Evolutionary conservation across 148 eudicot species (phyloP).

Genomic region (Heliosperma pusillum): DNA sequence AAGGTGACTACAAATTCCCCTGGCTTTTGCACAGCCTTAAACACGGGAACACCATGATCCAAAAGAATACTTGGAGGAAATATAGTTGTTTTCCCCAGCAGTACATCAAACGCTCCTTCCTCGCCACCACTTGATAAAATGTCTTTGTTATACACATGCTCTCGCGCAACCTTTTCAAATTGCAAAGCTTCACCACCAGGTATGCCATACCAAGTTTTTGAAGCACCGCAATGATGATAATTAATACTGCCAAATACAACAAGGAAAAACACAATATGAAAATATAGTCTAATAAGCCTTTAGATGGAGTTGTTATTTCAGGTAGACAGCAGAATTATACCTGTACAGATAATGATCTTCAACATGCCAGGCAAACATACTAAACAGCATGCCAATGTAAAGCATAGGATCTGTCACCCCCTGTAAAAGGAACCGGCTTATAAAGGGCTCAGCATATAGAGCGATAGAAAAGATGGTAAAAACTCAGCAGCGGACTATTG

Average conservation of each 20-base stretch:
- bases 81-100: slow-evolving; percentile 88
- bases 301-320: background rate
- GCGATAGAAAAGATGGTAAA: background rate
- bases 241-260: slow-evolving; percentile 61
- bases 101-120: slow-evolving; percentile 94
- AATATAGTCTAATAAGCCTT: background rate
- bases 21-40: slow-evolving; percentile 94
- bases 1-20: slow-evolving; percentile 90
- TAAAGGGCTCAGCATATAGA: background rate
- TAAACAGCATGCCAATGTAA: slow-evolving; percentile 97
- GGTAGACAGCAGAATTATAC: slow-evolving; percentile 29
- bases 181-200: slow-evolving; percentile 91
- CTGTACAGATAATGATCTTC: slow-evolving; percentile 98
- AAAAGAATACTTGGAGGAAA: slow-evolving; percentile 88
- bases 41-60: slow-evolving; percentile 80
- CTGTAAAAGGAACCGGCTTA: slow-evolving; percentile 34
- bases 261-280: slow-evolving; percentile 17
- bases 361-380: slow-evolving; percentile 99
- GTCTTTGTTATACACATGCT: slow-evolving; percentile 70
- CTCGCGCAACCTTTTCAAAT: slow-evolving; percentile 85
- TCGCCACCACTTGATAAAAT: slow-evolving; percentile 76
- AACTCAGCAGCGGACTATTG: background rate
- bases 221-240: slow-evolving; percentile 97
- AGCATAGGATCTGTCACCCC: slow-evolving; percentile 99
- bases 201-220: slow-evolving; percentile 99